phyloP scores from a whole-genome alignment of 805 yeast genomes.

The Schwanniomyces vanrijiae region DNA sequence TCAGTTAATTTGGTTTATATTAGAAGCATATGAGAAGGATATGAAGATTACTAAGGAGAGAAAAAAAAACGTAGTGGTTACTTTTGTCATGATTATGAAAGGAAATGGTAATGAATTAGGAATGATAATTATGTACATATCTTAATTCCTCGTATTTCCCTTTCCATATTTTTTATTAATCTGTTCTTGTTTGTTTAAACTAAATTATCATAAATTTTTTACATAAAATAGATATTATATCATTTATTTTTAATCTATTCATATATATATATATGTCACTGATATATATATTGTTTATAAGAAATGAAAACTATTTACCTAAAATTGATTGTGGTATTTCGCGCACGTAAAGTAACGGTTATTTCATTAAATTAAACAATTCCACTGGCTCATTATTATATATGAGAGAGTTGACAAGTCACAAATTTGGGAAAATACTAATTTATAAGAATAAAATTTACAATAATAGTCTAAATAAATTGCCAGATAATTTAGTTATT shows the following conservation, averaged over 20 bases:
- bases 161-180: slow-evolving; percentile 2
- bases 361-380: too few relatives aligned
- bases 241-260: slow-evolving; percentile 3
- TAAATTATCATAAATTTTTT: slow-evolving; percentile 2
- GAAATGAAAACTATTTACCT: neutral
- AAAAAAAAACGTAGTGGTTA: slow-evolving; percentile 1
- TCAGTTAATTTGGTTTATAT: neutral
- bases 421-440: too few relatives aligned
- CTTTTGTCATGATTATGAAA: slow-evolving; percentile 11
- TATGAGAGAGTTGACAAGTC: too few relatives aligned
- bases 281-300: slow-evolving; percentile 1
- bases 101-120: slow-evolving; percentile 2
- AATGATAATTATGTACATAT: slow-evolving; percentile 2
- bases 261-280: neutral
- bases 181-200: slow-evolving; percentile 1
- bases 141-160: slow-evolving; percentile 1
- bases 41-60: neutral
- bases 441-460: too few relatives aligned
- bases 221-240: slow-evolving; percentile 4
- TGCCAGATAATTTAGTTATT: too few relatives aligned
- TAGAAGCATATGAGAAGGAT: neutral
- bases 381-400: too few relatives aligned
- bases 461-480: too few relatives aligned
- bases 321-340: neutral
- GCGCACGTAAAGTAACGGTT: too few relatives aligned